A percentile compares a stretch with the other conserved stretches of the same genome.
These are phyloP conservation scores for Spizellomyces punctatus DNA, from an alignment of 192 early-diverging fungal species.

Conservation along the genomic window DNA sequence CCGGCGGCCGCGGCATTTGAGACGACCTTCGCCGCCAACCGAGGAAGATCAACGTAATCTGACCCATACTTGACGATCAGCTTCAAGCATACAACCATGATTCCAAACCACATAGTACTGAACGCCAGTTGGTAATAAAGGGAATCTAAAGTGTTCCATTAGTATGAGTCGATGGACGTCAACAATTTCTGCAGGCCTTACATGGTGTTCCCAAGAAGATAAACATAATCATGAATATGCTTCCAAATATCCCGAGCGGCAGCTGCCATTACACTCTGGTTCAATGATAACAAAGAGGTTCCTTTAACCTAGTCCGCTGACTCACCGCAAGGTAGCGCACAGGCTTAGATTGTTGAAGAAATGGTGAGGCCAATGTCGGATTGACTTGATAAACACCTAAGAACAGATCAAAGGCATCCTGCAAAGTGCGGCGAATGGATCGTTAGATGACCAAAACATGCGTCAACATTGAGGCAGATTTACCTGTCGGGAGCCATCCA, in stretches of 20 bases:
- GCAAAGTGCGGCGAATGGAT: neutral
- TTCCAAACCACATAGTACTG: conserved; percentile 22
- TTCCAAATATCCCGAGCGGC: conserved; percentile 24
- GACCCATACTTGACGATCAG: conserved; percentile 41
- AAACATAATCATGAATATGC: conserved; percentile 38
- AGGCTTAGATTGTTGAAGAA: conserved; percentile 15
- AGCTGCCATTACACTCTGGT: conserved; percentile 8
- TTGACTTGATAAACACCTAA: conserved; percentile 65
- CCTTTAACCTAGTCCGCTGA: neutral
- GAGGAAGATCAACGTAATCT: conserved; percentile 53
- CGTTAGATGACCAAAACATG: neutral
- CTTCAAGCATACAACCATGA: conserved; percentile 18
- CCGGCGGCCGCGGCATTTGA: conserved; percentile 6
- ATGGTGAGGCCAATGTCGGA: conserved; percentile 31
- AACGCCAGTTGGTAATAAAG: conserved; percentile 17
- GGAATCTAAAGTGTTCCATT: conserved; percentile 30
- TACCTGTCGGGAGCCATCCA: conserved; percentile 87
- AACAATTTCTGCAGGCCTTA: conserved; percentile 16
- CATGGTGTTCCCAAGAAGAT: conserved; percentile 39
- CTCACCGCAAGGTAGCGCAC: conserved; percentile 29
- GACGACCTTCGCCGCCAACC: conserved; percentile 26
- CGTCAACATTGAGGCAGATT: neutral
- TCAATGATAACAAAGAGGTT: neutral
- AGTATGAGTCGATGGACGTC: neutral
- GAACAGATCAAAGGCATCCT: conserved; percentile 89